Percentiles rank a stretch among this genome's conserved stretches.
phyloP scores from a whole-genome alignment of 192 early-diverging fungal genomes.

The Entomortierella chlamydospora region DNA sequence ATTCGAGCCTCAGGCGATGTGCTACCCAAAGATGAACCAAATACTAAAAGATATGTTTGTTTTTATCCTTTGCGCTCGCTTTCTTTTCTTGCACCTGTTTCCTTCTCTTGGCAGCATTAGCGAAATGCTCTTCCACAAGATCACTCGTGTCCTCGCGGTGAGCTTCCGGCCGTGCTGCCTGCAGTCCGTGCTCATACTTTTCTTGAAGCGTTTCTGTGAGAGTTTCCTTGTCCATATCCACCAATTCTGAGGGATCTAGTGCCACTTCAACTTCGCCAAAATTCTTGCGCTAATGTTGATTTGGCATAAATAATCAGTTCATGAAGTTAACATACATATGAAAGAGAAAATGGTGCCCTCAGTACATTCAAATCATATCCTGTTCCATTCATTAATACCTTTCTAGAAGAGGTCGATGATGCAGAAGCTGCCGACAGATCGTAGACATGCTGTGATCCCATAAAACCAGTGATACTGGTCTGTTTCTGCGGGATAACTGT shows the following conservation, averaged over 20 bases:
- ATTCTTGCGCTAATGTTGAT: conserved; percentile 62
- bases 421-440: conserved; percentile 71
- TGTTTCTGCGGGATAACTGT: conserved; percentile 88
- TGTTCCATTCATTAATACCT: too few species aligned
- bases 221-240: conserved; percentile 80
- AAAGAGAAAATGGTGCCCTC: too few species aligned
- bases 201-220: conserved; percentile 79
- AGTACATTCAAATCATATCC: too few species aligned
- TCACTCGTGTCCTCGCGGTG: conserved; percentile 87
- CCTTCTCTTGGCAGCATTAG: conserved; percentile 74
- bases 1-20: too few species aligned
- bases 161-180: conserved; percentile 58
- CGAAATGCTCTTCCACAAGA: conserved; percentile 88
- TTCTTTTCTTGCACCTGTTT: conserved; percentile 70
- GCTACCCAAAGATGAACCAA: neutral
- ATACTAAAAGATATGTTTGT: conserved; percentile 28
- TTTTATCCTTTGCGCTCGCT: conserved; percentile 33
- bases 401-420: conserved; percentile 58
- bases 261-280: conserved; percentile 82
- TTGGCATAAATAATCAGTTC: neutral
- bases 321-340: too few species aligned
- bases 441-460: conserved; percentile 95
- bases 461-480: conserved; percentile 80
- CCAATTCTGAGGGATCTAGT: conserved; percentile 92
- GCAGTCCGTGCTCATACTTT: conserved; percentile 81